phyloP scores from a whole-genome alignment of 2,329 filamentous ascomycete species.

The Botrytis pseudocinerea region DNA sequence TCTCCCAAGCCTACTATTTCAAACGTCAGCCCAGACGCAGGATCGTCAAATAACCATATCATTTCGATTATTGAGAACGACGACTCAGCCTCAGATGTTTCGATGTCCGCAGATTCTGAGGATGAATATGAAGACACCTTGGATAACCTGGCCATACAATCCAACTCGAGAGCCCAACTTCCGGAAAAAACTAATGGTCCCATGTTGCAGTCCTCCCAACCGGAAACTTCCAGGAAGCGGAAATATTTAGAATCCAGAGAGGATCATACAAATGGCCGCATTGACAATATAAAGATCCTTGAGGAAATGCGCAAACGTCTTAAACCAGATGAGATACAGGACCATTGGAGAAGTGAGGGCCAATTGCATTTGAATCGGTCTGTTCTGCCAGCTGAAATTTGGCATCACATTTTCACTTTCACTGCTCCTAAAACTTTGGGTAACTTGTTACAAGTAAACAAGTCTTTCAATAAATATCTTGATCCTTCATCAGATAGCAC shows the following conservation, averaged over 20 bases:
- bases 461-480: slow-evolving; percentile 62
- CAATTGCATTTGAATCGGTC: slow-evolving; percentile 33
- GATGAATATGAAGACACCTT: slow-evolving; percentile 35
- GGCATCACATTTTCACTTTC: slow-evolving; percentile 70
- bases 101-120: slow-evolving; percentile 43
- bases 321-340: slow-evolving; percentile 32
- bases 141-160: slow-evolving; percentile 19
- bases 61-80: slow-evolving; percentile 30
- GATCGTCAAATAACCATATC: slow-evolving; percentile 24
- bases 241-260: slow-evolving; percentile 31
- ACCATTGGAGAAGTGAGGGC: slow-evolving; percentile 29
- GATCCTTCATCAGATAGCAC: slow-evolving; percentile 47
- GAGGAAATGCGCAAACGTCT: slow-evolving; percentile 36
- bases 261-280: slow-evolving; percentile 27
- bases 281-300: slow-evolving; percentile 23
- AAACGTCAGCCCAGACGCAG: slow-evolving; percentile 23
- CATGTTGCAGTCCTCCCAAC: slow-evolving; percentile 3
- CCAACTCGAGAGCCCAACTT: slow-evolving; percentile 18
- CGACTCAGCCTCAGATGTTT: slow-evolving; percentile 42
- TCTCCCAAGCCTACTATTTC: slow-evolving; percentile 26
- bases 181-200: slow-evolving; percentile 15
- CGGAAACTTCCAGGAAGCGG: slow-evolving; percentile 35
- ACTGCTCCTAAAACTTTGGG: slow-evolving; percentile 64
- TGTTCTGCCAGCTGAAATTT: slow-evolving; percentile 60
- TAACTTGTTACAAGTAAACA: slow-evolving; percentile 66